Conservation (phyloP, 805 yeast species). For the Kluyveromyces aestuarii region DNA sequence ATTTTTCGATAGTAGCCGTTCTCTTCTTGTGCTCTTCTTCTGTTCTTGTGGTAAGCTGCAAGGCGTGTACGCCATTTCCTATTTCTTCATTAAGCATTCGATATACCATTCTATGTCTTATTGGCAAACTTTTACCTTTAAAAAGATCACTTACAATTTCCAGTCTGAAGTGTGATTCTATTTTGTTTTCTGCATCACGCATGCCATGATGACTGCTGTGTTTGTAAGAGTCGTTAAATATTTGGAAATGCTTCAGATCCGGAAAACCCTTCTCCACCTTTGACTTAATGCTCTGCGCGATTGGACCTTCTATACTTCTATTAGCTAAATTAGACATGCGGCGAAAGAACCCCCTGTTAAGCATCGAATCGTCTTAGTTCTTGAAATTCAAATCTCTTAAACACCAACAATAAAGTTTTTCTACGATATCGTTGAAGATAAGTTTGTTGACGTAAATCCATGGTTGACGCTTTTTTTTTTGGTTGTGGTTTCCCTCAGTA, state of each 20-base stretch:
- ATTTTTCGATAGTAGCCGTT: neutral
- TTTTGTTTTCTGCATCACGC: conserved; percentile 57
- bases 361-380: neutral
- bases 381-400: too few relatives aligned
- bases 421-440: too few relatives aligned
- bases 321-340: conserved; percentile 10
- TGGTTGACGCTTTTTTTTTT: too few relatives aligned
- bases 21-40: conserved; percentile 39
- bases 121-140: conserved; percentile 53
- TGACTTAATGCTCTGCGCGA: conserved; percentile 38
- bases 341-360: conserved; percentile 2
- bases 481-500: too few relatives aligned
- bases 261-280: conserved; percentile 32
- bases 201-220: conserved; percentile 85
- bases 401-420: too few relatives aligned
- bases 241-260: conserved; percentile 38
- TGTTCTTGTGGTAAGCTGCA: conserved; percentile 79
- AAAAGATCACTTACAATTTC: conserved; percentile 65
- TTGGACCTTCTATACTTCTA: conserved; percentile 29
- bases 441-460: too few relatives aligned
- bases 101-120: conserved; percentile 73
- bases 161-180: conserved; percentile 77
- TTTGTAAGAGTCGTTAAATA: conserved; percentile 76
- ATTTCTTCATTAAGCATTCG: conserved; percentile 63
- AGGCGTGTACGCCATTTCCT: conserved; percentile 74